A percentile compares a stretch with the other conserved stretches of the same genome.
phyloP scores from a whole-genome alignment of 352 stramenopile genomes.

The Phytophthora pluvialis region DNA sequence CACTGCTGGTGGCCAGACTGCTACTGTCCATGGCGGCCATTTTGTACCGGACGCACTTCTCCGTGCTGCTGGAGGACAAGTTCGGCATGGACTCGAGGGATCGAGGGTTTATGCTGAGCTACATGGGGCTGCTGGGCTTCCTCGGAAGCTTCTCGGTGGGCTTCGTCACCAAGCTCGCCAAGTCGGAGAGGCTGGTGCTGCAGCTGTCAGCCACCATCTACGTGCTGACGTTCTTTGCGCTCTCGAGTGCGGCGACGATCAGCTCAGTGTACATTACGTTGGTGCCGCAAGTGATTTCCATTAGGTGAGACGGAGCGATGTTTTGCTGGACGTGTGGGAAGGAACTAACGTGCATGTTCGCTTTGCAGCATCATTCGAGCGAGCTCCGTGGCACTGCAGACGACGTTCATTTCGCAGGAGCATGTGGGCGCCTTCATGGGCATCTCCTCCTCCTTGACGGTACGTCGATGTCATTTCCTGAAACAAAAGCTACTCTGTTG shows the following conservation, averaged over 20 bases:
- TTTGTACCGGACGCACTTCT: constrained; percentile 83
- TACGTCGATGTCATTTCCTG: constrained; percentile 23
- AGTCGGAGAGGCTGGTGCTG: constrained; percentile 66
- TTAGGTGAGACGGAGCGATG: constrained; percentile 44
- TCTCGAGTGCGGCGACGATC: constrained; percentile 59
- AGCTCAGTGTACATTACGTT: constrained; percentile 61
- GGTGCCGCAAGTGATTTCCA: constrained; percentile 71
- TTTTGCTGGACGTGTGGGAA: not conserved
- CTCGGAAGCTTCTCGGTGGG: constrained; percentile 72
- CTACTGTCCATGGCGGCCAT: constrained; percentile 80
- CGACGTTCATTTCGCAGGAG: constrained; percentile 69
- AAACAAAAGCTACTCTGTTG: not conserved
- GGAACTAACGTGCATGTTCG: constrained; percentile 14
- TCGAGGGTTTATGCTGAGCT: constrained; percentile 78
- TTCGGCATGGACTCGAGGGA: constrained; percentile 68
- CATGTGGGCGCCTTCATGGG: constrained; percentile 82
- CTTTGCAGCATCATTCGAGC: constrained; percentile 73
- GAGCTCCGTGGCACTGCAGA: constrained; percentile 80
- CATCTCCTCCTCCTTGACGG: constrained; percentile 80
- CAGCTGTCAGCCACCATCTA: constrained; percentile 73
- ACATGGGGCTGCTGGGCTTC: constrained; percentile 79
- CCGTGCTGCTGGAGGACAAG: constrained; percentile 80
- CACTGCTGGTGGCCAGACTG: constrained; percentile 69
- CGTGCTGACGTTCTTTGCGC: constrained; percentile 72
- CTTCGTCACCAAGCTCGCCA: constrained; percentile 47